phyloP scores from a whole-genome alignment of 164 flowering plant species.

The Euptelea pleiosperma region DNA sequence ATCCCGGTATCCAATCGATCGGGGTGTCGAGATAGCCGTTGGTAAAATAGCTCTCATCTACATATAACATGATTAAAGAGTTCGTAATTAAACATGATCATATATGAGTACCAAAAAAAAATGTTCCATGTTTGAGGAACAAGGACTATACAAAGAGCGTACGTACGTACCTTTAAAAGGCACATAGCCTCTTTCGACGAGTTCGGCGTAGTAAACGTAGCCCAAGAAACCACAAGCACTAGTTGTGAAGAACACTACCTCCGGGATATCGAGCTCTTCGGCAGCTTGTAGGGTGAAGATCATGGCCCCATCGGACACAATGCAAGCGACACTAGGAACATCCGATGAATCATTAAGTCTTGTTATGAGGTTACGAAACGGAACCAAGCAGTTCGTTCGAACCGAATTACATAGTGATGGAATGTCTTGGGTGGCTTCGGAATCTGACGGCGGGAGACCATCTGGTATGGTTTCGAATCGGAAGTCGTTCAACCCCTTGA shows the following conservation, averaged over 20 bases:
- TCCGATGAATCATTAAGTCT: conserved; percentile 23
- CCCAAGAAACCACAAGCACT: conserved; percentile 33
- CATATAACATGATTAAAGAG: no score
- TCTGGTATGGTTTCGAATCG: conserved; percentile 58
- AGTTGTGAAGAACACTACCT: conserved; percentile 33
- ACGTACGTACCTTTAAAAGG: conserved; percentile 56
- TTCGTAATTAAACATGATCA: no score
- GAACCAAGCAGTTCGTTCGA: conserved; percentile 24
- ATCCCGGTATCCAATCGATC: conserved; percentile 37
- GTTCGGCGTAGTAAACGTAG: conserved; percentile 20
- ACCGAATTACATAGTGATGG: conserved; percentile 29
- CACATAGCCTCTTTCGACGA: conserved; percentile 30
- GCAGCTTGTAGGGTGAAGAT: conserved; percentile 36
- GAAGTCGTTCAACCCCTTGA: conserved; percentile 35
- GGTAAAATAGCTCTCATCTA: conserved; percentile 31
- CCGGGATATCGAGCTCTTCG: conserved; percentile 31
- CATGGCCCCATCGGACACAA: conserved; percentile 45
- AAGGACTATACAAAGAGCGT: conserved; percentile 7
- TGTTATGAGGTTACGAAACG: conserved; percentile 20
- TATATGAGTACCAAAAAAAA: background rate
- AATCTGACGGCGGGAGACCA: conserved; percentile 53
- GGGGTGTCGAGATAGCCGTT: conserved; percentile 37
- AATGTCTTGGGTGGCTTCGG: conserved; percentile 49
- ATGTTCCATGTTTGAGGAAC: no score
- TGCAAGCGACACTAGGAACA: conserved; percentile 36